A percentile compares a stretch with the other conserved stretches of the same genome.
Conservation (phyloP, 2,329 filamentous ascomycete genomes). For the Aaosphaeria arxii region DNA sequence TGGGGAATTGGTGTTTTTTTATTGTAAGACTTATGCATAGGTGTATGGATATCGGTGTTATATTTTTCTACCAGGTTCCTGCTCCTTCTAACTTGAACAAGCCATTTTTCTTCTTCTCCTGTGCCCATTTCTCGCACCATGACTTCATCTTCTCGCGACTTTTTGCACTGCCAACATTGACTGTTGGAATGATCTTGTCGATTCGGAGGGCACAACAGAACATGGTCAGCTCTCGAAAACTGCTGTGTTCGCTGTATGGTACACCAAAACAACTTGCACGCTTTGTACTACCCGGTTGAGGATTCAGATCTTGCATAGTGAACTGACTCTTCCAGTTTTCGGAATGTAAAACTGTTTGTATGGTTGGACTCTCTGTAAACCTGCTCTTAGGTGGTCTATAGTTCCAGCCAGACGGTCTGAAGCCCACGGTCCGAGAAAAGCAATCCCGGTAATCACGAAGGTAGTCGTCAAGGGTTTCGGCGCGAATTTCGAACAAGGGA, state of each 20-base stretch:
- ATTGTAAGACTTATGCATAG: too few relatives aligned
- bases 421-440: slow-evolving; percentile 84
- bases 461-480: slow-evolving; percentile 89
- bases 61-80: too few relatives aligned
- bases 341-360: slow-evolving; percentile 64
- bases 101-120: slow-evolving; percentile 61
- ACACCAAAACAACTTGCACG: slow-evolving; percentile 89
- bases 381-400: slow-evolving; percentile 71
- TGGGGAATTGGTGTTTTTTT: too few relatives aligned
- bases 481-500: slow-evolving; percentile 86
- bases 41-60: too few relatives aligned
- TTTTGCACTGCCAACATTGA: slow-evolving; percentile 72
- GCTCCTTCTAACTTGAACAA: slow-evolving; percentile 42
- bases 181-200: slow-evolving; percentile 87
- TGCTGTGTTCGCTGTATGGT: slow-evolving; percentile 93
- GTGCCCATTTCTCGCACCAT: slow-evolving; percentile 64
- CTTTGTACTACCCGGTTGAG: slow-evolving; percentile 78
- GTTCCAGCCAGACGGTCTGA: slow-evolving; percentile 91
- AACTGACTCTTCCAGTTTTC: slow-evolving; percentile 76
- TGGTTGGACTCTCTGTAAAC: slow-evolving; percentile 59
- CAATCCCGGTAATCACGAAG: slow-evolving; percentile 74
- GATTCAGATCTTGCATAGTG: slow-evolving; percentile 66
- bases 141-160: slow-evolving; percentile 63
- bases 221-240: slow-evolving; percentile 89
- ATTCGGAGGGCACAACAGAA: slow-evolving; percentile 87